Percentiles rank a stretch among this genome's conserved stretches.
phyloP scores from a whole-genome alignment of 169 alveolate species.

The Eimeria tenella region DNA sequence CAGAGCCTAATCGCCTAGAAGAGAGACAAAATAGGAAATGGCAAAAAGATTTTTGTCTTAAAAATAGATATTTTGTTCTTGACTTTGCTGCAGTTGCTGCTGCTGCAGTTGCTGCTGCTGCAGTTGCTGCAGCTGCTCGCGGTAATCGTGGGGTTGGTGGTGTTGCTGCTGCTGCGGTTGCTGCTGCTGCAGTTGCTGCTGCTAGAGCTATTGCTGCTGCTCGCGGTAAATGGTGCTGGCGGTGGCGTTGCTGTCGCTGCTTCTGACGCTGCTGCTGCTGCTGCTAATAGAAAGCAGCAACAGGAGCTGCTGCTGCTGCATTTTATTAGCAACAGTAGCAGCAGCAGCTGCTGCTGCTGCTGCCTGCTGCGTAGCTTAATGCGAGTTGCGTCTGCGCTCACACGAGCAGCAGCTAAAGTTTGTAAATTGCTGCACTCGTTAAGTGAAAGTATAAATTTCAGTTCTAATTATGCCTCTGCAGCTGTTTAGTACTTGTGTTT shows the following conservation, averaged over 20 bases:
- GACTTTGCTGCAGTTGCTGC: too few relatives aligned
- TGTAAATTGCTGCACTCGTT: too few relatives aligned
- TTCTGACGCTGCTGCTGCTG: background rate
- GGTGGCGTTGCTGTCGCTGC: background rate
- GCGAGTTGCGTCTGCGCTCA: background rate
- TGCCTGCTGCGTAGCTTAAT: background rate
- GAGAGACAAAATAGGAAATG: too few relatives aligned
- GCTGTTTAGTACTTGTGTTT: background rate
- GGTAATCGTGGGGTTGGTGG: too few relatives aligned
- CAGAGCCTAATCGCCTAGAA: too few relatives aligned
- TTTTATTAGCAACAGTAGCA: background rate
- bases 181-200: background rate
- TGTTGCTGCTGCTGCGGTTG: background rate
- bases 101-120: too few relatives aligned
- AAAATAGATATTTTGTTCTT: too few relatives aligned
- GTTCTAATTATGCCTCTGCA: background rate
- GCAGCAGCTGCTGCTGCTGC: background rate
- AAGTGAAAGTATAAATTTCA: background rate
- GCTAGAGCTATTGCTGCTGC: background rate
- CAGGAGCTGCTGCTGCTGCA: background rate
- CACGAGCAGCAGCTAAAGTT: background rate
- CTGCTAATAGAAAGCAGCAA: background rate
- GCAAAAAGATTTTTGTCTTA: too few relatives aligned
- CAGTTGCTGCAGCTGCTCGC: too few relatives aligned
- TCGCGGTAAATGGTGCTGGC: background rate